A percentile compares a stretch with the other conserved stretches of the same genome.
These are phyloP conservation scores for Rutidosis leptorrhynchoides DNA, from an alignment of 129 eudicot genomes.

Conservation along the genomic window DNA sequence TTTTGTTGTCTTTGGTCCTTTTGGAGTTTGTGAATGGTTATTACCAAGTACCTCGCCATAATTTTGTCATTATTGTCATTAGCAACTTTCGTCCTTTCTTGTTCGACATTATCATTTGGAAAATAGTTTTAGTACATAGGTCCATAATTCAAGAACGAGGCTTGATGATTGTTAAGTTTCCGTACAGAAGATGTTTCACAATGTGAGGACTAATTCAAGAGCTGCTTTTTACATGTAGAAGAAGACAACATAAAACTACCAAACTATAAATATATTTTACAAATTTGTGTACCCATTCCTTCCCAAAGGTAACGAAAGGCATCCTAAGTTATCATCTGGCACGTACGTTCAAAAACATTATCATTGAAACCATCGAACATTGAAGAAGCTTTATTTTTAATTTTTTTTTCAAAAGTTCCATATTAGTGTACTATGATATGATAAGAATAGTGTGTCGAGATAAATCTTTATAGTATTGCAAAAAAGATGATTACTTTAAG, in stretches of 20 bases:
- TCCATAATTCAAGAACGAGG: constrained; percentile 5
- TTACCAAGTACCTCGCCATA: constrained; percentile 13
- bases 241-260: constrained; percentile 14
- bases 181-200: constrained; percentile 2
- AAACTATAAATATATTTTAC: neutral
- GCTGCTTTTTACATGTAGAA: constrained; percentile 7
- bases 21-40: constrained; percentile 10
- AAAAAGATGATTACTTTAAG: neutral
- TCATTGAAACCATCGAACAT: neutral
- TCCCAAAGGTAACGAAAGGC: neutral
- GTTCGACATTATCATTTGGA: neutral
- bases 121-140: neutral
- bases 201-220: neutral
- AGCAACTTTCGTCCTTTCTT: constrained; percentile 1
- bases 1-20: neutral
- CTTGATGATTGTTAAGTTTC: constrained; percentile 1
- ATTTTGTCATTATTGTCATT: neutral
- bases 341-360: neutral
- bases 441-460: neutral
- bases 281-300: neutral
- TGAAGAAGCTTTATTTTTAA: too few relatives aligned
- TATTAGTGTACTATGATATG: neutral
- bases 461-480: neutral
- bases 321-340: neutral
- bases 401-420: neutral